These are phyloP conservation scores for Venustampulla echinocandica DNA, from an alignment of 495 filamentous ascomycete genomes.

Conservation along the genomic window DNA sequence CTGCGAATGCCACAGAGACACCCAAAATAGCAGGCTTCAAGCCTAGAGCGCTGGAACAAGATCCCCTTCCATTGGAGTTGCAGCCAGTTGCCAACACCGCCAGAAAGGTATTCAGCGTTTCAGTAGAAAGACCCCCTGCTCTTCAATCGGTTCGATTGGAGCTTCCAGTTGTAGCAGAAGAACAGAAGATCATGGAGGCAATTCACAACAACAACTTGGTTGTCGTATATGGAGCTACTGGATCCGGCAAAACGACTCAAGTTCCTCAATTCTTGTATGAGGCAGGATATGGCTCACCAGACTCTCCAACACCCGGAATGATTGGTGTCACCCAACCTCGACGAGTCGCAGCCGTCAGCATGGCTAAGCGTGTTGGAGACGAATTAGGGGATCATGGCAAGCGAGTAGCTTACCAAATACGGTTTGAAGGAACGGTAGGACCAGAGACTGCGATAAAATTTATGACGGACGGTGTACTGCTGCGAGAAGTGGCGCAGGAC, in stretches of 20 bases:
- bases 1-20: conserved; percentile 30
- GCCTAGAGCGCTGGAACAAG: conserved; percentile 55
- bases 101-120: conserved; percentile 69
- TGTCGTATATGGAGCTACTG: conserved; percentile 91
- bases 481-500: conserved; percentile 85
- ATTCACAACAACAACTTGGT: conserved; percentile 81
- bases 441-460: conserved; percentile 91
- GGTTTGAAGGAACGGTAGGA: conserved; percentile 80
- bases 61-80: conserved; percentile 69
- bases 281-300: conserved; percentile 75
- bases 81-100: conserved; percentile 51
- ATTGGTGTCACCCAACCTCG: conserved; percentile 93
- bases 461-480: conserved; percentile 96
- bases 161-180: conserved; percentile 85
- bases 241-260: conserved; percentile 96
- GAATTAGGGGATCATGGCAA: conserved; percentile 68
- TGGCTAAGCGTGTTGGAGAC: conserved; percentile 83
- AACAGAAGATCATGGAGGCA: conserved; percentile 97
- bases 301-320: conserved; percentile 75
- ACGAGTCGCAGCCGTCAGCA: conserved; percentile 86
- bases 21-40: conserved; percentile 43
- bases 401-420: conserved; percentile 82
- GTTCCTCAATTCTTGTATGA: conserved; percentile 94
- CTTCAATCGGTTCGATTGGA: conserved; percentile 72
- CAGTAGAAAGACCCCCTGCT: conserved; percentile 58